Evolutionary conservation across 441 rosid species (phyloP).

Genomic region (Bruguiera hainesii): DNA sequence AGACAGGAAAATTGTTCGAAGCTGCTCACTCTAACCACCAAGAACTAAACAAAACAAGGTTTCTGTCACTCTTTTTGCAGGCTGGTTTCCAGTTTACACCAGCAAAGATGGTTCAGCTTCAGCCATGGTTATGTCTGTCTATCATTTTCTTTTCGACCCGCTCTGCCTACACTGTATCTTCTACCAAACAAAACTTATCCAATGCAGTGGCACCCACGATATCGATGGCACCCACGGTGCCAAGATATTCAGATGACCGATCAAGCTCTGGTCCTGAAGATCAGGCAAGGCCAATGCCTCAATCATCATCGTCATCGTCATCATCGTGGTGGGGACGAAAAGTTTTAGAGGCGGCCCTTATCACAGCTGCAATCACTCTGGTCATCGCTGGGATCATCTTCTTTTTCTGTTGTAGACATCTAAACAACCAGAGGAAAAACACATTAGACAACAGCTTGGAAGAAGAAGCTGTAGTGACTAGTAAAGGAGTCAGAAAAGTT

Average conservation of each 20-base stretch:
- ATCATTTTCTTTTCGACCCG: background rate
- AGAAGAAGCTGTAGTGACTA: conserved; percentile 18
- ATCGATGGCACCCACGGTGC: background rate
- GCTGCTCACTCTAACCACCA: background rate
- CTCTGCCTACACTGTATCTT: conserved; percentile 14
- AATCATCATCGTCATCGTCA: conserved; percentile 17
- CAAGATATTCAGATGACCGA: background rate
- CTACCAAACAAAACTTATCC: conserved; percentile 13
- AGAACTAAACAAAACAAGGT: background rate
- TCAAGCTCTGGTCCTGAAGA: background rate
- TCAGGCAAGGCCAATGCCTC: conserved; percentile 16
- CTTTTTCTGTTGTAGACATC: conserved; percentile 23
- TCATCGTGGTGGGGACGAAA: conserved; percentile 15
- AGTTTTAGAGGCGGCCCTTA: conserved; percentile 30
- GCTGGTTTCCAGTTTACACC: background rate
- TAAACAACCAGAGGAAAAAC: conserved; percentile 9
- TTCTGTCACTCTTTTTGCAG: conserved; percentile 1
- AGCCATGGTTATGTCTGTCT: conserved; percentile 11
- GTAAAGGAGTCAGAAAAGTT: conserved; percentile 24
- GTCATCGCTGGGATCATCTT: conserved; percentile 32
- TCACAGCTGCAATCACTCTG: conserved; percentile 34
- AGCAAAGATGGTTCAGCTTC: conserved; percentile 9
- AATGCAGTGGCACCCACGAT: background rate
- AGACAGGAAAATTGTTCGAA: conserved; percentile 5
- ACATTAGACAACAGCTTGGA: conserved; percentile 24